Conservation (phyloP, 2,329 filamentous ascomycete species). For the Piedraia hortae region DNA sequence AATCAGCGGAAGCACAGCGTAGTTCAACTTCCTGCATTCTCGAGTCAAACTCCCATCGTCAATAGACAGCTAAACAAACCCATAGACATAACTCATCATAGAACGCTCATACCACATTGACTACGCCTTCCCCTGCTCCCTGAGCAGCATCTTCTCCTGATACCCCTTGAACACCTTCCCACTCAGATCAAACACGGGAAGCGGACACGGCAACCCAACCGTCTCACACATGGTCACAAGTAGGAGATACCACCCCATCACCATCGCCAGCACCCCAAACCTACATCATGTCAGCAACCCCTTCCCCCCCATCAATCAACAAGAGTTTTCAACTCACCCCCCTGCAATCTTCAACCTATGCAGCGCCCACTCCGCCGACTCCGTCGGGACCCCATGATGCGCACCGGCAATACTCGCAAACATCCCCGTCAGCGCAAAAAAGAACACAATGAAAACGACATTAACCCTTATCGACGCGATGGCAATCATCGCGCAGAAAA, state of each 20-base stretch:
- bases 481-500: constrained; percentile 7
- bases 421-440: constrained; percentile 7
- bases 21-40: too few relatives aligned
- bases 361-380: constrained; percentile 4
- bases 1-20: too few relatives aligned
- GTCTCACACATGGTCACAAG: constrained; percentile 6
- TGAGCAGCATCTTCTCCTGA: neutral
- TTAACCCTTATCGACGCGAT: constrained; percentile 7
- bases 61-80: too few relatives aligned
- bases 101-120: too few relatives aligned
- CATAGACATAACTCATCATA: too few relatives aligned
- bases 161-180: constrained; percentile 3
- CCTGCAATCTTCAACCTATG: constrained; percentile 8
- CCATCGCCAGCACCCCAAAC: constrained; percentile 7
- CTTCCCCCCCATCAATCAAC: too few relatives aligned
- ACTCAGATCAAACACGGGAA: constrained; percentile 6
- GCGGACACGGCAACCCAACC: constrained; percentile 6
- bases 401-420: constrained; percentile 9
- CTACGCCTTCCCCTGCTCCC: too few relatives aligned
- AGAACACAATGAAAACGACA: constrained; percentile 6
- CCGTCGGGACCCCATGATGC: constrained; percentile 5
- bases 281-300: too few relatives aligned
- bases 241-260: constrained; percentile 8
- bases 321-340: constrained; percentile 1
- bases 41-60: too few relatives aligned